Conservation (phyloP, 192 early-diverging fungal species). For the Linnemannia zychae region DNA sequence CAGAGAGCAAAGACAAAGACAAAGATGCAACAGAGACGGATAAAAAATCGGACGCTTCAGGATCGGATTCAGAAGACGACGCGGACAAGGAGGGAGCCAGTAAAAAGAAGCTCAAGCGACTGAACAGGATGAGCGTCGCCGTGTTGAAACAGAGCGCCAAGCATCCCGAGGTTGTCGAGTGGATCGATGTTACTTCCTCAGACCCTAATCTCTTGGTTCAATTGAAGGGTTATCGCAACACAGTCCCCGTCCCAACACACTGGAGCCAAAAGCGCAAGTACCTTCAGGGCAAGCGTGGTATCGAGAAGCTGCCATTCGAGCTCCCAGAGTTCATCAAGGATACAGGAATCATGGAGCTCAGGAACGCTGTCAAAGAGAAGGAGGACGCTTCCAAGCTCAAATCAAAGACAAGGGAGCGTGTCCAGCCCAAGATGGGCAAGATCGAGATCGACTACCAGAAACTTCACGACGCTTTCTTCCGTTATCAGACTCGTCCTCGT, state of each 20-base stretch:
- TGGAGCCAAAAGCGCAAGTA: conserved; percentile 99
- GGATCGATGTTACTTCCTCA: conserved; percentile 86
- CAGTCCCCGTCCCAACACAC: conserved; percentile 95
- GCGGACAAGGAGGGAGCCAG: conserved; percentile 56
- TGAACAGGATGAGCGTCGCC: conserved; percentile 82
- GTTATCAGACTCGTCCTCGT: conserved; percentile 90
- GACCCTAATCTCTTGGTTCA: conserved; percentile 92
- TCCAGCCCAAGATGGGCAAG: conserved; percentile 96
- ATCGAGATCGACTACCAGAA: conserved; percentile 98
- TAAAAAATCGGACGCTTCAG: conserved; percentile 42
- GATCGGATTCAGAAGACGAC: conserved; percentile 50
- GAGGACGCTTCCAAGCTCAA: conserved; percentile 86
- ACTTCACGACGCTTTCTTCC: conserved; percentile 97
- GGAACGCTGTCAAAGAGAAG: conserved; percentile 89
- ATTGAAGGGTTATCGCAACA: conserved; percentile 93
- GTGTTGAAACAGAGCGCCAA: conserved; percentile 92
- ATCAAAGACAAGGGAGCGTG: conserved; percentile 86
- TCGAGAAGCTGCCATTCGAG: conserved; percentile 95
- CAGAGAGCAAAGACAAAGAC: conserved; percentile 29
- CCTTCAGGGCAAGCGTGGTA: conserved; percentile 95
- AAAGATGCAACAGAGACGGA: conserved; percentile 18
- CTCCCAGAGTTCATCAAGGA: conserved; percentile 97
- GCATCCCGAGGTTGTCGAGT: conserved; percentile 96
- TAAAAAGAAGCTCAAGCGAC: conserved; percentile 70
- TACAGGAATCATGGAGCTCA: conserved; percentile 98